Evolutionary conservation across 768 basidiomycete species (phyloP).

Genomic region (Cyclocybe cylindracea): DNA sequence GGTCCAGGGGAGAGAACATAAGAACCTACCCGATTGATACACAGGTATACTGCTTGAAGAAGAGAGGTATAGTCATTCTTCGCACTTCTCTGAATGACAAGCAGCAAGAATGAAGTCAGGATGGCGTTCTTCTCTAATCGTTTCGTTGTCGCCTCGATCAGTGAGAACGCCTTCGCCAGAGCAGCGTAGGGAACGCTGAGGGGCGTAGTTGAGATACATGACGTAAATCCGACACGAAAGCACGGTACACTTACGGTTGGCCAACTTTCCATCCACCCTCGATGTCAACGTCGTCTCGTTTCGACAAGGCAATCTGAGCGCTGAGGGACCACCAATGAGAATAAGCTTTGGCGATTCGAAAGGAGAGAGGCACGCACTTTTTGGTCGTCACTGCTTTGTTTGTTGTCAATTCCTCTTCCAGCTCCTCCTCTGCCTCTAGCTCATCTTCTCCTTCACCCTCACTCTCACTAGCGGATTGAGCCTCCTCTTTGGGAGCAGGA

Average conservation of each 20-base stretch:
- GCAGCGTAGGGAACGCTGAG: conserved; percentile 91
- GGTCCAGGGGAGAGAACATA: neutral
- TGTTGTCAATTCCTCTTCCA: conserved; percentile 19
- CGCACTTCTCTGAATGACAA: conserved; percentile 86
- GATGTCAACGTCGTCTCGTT: conserved; percentile 70
- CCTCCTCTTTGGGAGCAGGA: conserved; percentile 18
- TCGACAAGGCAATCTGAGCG: conserved; percentile 67
- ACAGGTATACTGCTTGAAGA: conserved; percentile 90
- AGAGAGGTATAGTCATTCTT: conserved; percentile 72
- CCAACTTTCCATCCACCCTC: conserved; percentile 84
- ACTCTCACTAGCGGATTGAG: conserved; percentile 24
- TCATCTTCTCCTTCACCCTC: conserved; percentile 29
- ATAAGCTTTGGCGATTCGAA: neutral
- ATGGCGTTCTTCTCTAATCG: conserved; percentile 91
- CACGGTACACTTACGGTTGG: conserved; percentile 58
- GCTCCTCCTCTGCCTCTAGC: conserved; percentile 33
- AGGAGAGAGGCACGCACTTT: conserved; percentile 41
- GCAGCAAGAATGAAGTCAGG: conserved; percentile 81
- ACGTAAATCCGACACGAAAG: neutral
- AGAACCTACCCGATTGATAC: conserved; percentile 85
- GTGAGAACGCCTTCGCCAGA: conserved; percentile 77
- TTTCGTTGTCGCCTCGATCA: conserved; percentile 95
- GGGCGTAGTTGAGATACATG: neutral
- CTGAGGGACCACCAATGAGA: conserved; percentile 33
- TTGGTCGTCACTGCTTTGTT: conserved; percentile 55